These are phyloP conservation scores for Dalbergia cultrata DNA, from an alignment of 306 rosid genomes.

Conservation along the genomic window DNA sequence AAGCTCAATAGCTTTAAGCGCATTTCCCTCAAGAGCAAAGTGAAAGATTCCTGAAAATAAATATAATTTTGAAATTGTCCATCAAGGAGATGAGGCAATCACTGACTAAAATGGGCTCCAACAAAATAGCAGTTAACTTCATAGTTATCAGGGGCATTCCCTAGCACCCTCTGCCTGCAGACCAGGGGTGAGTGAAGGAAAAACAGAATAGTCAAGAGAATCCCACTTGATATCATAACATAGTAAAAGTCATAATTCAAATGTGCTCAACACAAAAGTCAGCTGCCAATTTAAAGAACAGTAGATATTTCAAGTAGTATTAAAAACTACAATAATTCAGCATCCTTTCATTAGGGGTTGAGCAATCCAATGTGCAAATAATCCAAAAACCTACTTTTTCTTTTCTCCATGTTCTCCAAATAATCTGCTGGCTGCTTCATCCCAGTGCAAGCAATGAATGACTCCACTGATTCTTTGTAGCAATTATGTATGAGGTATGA, in stretches of 20 bases:
- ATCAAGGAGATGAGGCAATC: conserved; percentile 34
- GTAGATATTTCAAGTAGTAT: conserved; percentile 8
- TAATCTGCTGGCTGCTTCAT: conserved; percentile 69
- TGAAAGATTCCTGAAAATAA: conserved; percentile 69
- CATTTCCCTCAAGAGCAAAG: conserved; percentile 78
- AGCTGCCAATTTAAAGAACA: conserved; percentile 21
- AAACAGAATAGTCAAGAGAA: conserved; percentile 20
- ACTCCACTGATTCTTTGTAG: conserved; percentile 78
- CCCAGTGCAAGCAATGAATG: conserved; percentile 77
- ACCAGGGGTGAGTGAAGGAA: not conserved
- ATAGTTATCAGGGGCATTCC: conserved; percentile 21
- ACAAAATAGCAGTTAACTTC: conserved; percentile 1
- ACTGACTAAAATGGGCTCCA: conserved; percentile 21
- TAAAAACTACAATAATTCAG: conserved; percentile 1
- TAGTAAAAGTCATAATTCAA: conserved; percentile 27
- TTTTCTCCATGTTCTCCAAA: conserved; percentile 80
- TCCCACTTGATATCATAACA: conserved; percentile 10
- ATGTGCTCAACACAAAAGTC: conserved; percentile 28
- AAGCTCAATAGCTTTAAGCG: conserved; percentile 85
- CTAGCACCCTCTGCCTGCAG: not conserved
- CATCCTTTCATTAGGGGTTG: conserved; percentile 16
- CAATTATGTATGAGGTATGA: conserved; percentile 94
- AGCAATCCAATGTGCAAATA: conserved; percentile 23
- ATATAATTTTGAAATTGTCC: conserved; percentile 7
- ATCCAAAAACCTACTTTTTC: conserved; percentile 68